Evolutionary conservation across 306 rosid species (phyloP).

Genomic region (Ormosia semicastrata): DNA sequence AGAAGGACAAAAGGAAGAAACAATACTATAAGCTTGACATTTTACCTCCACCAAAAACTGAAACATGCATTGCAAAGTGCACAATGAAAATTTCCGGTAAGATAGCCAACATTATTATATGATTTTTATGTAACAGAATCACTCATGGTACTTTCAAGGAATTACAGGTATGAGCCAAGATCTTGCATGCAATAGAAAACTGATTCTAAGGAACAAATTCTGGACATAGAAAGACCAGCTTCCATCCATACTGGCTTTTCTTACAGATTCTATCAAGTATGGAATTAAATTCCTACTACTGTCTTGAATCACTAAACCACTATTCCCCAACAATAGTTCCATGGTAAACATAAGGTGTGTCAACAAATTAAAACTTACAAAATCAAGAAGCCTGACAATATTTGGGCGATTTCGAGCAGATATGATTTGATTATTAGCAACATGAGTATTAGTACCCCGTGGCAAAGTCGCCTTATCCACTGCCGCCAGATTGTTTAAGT

Average conservation of each 20-base stretch:
- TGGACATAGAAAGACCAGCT: neutral
- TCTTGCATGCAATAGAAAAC: neutral
- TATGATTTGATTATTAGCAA: slow-evolving; percentile 45
- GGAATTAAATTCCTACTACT: neutral
- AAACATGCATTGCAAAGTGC: neutral
- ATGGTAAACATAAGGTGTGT: neutral
- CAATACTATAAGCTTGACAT: neutral
- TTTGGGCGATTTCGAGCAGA: slow-evolving; percentile 40
- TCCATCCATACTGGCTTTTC: neutral
- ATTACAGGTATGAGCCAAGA: neutral
- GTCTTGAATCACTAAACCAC: neutral
- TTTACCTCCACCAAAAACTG: neutral
- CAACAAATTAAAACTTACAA: slow-evolving; percentile 47
- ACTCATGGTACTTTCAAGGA: slow-evolving; percentile 1
- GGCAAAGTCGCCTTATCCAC: slow-evolving; percentile 39
- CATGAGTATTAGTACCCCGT: slow-evolving; percentile 32
- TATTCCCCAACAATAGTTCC: neutral
- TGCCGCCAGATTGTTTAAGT: slow-evolving; percentile 45
- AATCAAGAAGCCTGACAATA: slow-evolving; percentile 54
- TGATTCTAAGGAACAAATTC: neutral
- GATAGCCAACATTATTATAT: neutral
- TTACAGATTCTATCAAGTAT: neutral
- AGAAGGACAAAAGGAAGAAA: neutral
- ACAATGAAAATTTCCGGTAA: neutral
- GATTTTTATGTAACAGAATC: neutral